Base-by-base conservation (phyloP, 768 basidiomycete genomes). In the Boletus rubescentipes region DNA sequence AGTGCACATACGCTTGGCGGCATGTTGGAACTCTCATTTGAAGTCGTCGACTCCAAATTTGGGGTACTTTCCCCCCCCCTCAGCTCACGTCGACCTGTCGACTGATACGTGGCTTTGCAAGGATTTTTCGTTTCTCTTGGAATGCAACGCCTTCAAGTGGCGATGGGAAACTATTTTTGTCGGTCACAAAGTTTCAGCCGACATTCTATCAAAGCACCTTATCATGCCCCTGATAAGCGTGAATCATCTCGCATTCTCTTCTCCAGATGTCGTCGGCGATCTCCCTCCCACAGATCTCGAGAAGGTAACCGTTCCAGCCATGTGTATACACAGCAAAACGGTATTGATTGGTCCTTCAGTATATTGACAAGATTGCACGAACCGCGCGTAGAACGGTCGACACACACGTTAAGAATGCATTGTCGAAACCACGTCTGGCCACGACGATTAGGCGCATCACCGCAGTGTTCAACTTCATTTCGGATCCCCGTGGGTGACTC, bases 181-280 rank as follows among this genome's bases (percentile, higher is more conserved):
- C 35, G 87, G 88, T 9, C 74, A 83, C 66, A 85, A 77, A 67
- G 61, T 70, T 31, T 86, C 89, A 34, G 82, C 90, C 54, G 86
- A 89, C 46, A 74, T 90, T 50, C 76, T 92, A 47, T 91, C 90
- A 55, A 86, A 79, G 58, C 90, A 92, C 61, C 81, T 91, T 58
- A 83, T 91, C 57, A 73, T 86, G 55, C 90, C 90, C 8, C 76
- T 91, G 55, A 84, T 92, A 65, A 89, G 83, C 66, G 72, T 82
- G 42, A 84, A 78, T 54, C 83, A 90, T 67, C 70, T 89, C 58
- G 79, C 85, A 2, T 86, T 91, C 70, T 76, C 80, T 45, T 84
- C 84, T 35, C 61, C 81, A 49, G 80, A 87, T 55, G 69, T 79
- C 40, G 70, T 89, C 52, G 69, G 76, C 65, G 80, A 81, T 64